These are phyloP conservation scores for Hamigera avellanea DNA, from an alignment of 495 filamentous ascomycete species.

Conservation along the genomic window DNA sequence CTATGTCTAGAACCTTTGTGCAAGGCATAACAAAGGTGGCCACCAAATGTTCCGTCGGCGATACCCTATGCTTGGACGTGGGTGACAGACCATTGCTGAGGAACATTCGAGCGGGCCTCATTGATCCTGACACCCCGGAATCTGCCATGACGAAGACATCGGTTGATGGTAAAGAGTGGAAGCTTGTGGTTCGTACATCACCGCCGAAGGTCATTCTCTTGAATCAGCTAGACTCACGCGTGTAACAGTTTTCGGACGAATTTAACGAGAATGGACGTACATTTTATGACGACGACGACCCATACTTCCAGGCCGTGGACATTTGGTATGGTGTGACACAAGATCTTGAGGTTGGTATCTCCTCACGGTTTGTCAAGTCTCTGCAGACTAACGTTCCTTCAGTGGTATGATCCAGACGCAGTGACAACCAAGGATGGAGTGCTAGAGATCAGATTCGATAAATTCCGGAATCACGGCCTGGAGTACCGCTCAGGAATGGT, in stretches of 20 bases:
- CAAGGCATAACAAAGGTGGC: conserved; percentile 12
- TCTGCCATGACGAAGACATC: conserved; percentile 44
- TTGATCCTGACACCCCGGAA: conserved; percentile 63
- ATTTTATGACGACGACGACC: conserved; percentile 66
- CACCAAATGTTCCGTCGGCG: conserved; percentile 25
- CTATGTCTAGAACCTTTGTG: conserved; percentile 43
- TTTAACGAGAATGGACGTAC: conserved; percentile 61
- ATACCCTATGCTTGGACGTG: conserved; percentile 47
- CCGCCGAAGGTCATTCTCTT: no score
- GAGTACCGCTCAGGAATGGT: conserved; percentile 73
- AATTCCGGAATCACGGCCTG: conserved; percentile 55
- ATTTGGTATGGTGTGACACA: conserved; percentile 73
- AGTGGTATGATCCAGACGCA: conserved; percentile 78
- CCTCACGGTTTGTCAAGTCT: not conserved
- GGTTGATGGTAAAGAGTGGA: conserved; percentile 47
- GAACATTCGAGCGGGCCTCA: conserved; percentile 48
- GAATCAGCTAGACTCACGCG: not conserved
- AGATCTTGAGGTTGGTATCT: conserved; percentile 49
- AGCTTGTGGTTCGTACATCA: conserved; percentile 49
- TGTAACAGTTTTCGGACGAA: conserved; percentile 59
- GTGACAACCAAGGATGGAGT: conserved; percentile 55
- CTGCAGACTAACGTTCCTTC: not conserved
- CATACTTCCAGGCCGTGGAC: conserved; percentile 59
- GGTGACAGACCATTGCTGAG: conserved; percentile 43
- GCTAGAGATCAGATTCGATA: conserved; percentile 55